Evolutionary conservation across 176 grass and related monocot genomes (phyloP).

Genomic region (Oryza punctata): DNA sequence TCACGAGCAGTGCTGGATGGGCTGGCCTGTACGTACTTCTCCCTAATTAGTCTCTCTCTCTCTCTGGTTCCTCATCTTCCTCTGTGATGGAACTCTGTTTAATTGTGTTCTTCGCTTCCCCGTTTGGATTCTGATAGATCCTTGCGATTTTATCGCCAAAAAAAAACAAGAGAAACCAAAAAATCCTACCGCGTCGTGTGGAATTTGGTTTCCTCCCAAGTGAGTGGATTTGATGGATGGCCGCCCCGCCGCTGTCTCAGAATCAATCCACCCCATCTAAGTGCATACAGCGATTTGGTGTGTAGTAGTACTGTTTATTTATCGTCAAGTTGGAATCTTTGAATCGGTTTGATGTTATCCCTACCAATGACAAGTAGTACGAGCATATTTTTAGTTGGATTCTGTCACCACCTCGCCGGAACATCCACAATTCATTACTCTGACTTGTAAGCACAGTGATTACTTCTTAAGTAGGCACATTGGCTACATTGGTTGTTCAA

Average conservation of each 20-base stretch:
- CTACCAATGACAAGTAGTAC: too few species aligned
- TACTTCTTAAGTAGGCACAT: not conserved
- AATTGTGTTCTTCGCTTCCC: not conserved
- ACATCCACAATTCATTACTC: not conserved
- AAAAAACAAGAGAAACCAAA: not conserved
- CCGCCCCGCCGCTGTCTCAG: too few species aligned
- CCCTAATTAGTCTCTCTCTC: not conserved
- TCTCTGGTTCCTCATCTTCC: not conserved
- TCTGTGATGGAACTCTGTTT: too few species aligned
- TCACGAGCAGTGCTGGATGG: conserved; percentile 92
- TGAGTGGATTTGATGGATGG: not conserved
- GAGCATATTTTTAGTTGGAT: not conserved
- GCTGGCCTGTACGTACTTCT: conserved; percentile 70
- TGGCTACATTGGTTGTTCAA: not conserved
- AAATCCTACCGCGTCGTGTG: not conserved
- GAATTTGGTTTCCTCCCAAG: not conserved
- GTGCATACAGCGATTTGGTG: not conserved
- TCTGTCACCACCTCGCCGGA: not conserved
- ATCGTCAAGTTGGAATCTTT: not conserved
- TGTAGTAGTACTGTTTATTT: not conserved
- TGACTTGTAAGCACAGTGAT: not conserved
- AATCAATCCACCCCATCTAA: not conserved
- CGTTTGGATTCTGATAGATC: not conserved
- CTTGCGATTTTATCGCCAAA: not conserved
- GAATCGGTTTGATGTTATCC: too few species aligned